Evolutionary conservation across 345 rosid species (phyloP).

Genomic region (Ricinus communis): DNA sequence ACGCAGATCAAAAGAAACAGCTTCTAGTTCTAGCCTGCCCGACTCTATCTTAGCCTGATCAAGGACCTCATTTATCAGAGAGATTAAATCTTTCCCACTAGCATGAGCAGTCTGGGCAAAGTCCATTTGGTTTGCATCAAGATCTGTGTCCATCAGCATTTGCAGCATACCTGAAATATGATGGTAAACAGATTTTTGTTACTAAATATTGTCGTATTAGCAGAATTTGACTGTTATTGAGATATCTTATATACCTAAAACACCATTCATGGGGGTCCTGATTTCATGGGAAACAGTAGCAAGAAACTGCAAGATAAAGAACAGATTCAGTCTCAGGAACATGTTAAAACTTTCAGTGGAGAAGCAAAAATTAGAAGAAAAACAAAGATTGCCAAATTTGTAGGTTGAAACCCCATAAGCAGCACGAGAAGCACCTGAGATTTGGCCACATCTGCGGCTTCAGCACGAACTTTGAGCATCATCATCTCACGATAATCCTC

Average conservation of each 20-base stretch:
- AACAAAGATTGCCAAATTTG: background rate
- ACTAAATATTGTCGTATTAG: slow-evolving; percentile 9
- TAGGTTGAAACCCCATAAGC: background rate
- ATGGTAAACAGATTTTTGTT: slow-evolving; percentile 15
- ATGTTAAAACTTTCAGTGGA: background rate
- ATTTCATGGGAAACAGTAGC: slow-evolving; percentile 99
- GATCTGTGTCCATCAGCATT: slow-evolving; percentile 89
- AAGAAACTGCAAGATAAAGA: slow-evolving; percentile 63
- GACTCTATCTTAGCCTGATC: slow-evolving; percentile 99
- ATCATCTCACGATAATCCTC: slow-evolving; percentile 69
- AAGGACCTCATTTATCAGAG: slow-evolving; percentile 83
- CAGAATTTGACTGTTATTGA: background rate
- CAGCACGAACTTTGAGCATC: slow-evolving; percentile 88
- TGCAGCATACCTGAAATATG: slow-evolving; percentile 76
- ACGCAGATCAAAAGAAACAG: slow-evolving; percentile 80
- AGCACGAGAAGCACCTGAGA: slow-evolving; percentile 61
- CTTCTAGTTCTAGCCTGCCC: slow-evolving; percentile 86
- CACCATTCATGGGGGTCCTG: slow-evolving; percentile 96
- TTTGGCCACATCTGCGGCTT: slow-evolving; percentile 97
- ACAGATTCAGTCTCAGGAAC: slow-evolving; percentile 14
- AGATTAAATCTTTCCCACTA: slow-evolving; percentile 84
- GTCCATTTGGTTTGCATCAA: slow-evolving; percentile 73
- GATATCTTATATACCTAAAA: slow-evolving; percentile 48
- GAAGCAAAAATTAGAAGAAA: background rate
- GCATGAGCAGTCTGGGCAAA: slow-evolving; percentile 83